A percentile compares a stretch with the other conserved stretches of the same genome.
Conservation (phyloP, 306 rosid species). For the Pyrus bretschneideri region DNA sequence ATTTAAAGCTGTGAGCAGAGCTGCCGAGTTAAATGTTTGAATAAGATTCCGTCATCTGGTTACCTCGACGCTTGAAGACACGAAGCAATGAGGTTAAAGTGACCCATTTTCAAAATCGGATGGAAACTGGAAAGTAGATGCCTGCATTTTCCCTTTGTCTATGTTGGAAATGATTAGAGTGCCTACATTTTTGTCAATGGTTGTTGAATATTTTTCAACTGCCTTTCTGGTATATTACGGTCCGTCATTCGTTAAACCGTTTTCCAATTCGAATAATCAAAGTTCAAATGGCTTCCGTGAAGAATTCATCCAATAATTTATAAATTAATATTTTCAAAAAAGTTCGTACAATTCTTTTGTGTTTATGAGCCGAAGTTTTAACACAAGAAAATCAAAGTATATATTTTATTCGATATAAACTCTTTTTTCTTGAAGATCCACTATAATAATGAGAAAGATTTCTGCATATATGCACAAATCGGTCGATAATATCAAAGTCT, state of each 20-base stretch:
- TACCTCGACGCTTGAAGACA: neutral
- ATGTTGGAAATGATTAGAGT: neutral
- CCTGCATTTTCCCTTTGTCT: neutral
- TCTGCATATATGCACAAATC: no score
- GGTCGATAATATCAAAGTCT: no score
- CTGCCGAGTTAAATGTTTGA: neutral
- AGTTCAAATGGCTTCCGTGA: neutral
- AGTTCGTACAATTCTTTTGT: no score
- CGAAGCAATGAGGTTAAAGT: neutral
- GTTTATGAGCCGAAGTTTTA: no score
- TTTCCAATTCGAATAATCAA: neutral
- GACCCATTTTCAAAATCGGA: neutral
- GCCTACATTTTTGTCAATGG: neutral
- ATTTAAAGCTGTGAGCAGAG: neutral
- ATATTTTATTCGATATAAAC: no score
- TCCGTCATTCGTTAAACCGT: no score
- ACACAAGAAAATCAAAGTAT: no score
- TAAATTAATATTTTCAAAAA: no score
- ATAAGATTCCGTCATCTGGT: neutral
- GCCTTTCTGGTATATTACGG: neutral
- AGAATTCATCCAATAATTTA: no score
- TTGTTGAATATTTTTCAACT: neutral
- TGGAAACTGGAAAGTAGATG: neutral
- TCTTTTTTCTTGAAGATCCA: no score
- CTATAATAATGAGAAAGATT: no score